These are phyloP conservation scores for Ceratocystis huliohia DNA, from an alignment of 2,329 filamentous ascomycete species.

Conservation along the genomic window DNA sequence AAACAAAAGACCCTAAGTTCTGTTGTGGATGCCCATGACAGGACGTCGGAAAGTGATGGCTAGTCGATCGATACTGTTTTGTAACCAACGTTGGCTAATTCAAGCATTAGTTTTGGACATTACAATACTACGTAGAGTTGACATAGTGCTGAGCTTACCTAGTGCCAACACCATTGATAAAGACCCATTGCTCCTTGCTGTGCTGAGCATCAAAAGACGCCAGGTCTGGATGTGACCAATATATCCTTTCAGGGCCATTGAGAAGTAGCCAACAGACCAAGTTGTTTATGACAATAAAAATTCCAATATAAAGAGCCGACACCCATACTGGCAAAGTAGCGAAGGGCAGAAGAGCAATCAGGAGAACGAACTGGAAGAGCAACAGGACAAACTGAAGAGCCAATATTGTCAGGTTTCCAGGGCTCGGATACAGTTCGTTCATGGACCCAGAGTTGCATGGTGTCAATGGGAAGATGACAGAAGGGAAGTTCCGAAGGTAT, in stretches of 20 bases:
- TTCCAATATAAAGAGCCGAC: conserved; percentile 30
- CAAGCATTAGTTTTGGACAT: conserved; percentile 20
- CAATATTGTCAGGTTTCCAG: conserved; percentile 44
- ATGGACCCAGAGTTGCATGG: conserved; percentile 41
- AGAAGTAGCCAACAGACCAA: conserved; percentile 37
- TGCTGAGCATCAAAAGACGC: conserved; percentile 38
- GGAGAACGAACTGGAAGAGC: conserved; percentile 48
- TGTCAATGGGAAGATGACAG: conserved; percentile 45
- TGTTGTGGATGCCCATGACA: conserved; percentile 62
- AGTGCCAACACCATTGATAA: conserved; percentile 58
- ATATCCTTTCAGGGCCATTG: conserved; percentile 40
- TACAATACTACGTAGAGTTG: too few species aligned
- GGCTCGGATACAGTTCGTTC: conserved; percentile 51
- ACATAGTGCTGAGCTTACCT: conserved; percentile 33
- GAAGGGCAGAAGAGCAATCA: conserved; percentile 41
- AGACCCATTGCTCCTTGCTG: conserved; percentile 63
- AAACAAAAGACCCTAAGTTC: conserved; percentile 60
- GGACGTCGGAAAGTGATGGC: conserved; percentile 60
- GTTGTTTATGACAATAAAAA: conserved; percentile 40
- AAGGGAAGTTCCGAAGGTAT: conserved; percentile 47
- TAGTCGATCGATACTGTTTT: conserved; percentile 57
- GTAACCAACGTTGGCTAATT: conserved; percentile 49
- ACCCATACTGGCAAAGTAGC: conserved; percentile 39
- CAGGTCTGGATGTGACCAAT: conserved; percentile 41
- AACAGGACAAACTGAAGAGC: conserved; percentile 45